Evolutionary conservation across 139 green algal species (phyloP), one percentile per base, ranked within the genome.

Genomic region (Chlamydomonas asymmetrica): DNA sequence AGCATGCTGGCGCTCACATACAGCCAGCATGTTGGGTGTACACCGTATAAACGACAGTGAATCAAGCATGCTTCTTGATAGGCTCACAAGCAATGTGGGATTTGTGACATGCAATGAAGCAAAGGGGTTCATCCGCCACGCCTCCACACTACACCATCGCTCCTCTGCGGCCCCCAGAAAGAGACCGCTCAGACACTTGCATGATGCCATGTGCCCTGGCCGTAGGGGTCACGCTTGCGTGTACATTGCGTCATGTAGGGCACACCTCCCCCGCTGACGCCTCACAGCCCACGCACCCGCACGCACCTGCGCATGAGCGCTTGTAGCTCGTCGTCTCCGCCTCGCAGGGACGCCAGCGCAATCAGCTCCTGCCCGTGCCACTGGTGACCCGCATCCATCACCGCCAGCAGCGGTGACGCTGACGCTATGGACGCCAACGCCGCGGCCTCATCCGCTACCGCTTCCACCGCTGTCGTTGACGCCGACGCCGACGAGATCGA

Each of bases 301-400:
- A 5, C 64, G 2, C 52, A 87, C 68, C 75, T 65, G 49, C 67
- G 50, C 23, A 86, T 65, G 9, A 96, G 73, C 13, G 79, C 37
- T 37, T 87, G 78, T 65, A 96, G 72, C 45, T 73, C 89, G 27
- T 74, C 73, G 20, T 90, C 84, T 1, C 91, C 91, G 5, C 80
- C 79, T 37, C 54, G 3, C 23, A 54, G 74, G 62, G 87, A n/a
- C 29, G 81, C 70, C 40, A 60, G 57, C 39, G 61, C 57, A 37
- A 96, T 88, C 40, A 95, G 80, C 61, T 87, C 65, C 68, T 88
- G 61, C 1, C 89, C 89, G 65, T 94, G 89, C 89, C 89, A 94
- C 22, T 49, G 20, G 61, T 94, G 90, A 5, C 89, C 89, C 13
- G 54, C 73, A 34, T 67, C 72, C 9, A 60, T 37, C 68, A 38